Base-by-base conservation (phyloP, 2,329 filamentous ascomycete genomes). In the Fusarium liriodendri region DNA sequence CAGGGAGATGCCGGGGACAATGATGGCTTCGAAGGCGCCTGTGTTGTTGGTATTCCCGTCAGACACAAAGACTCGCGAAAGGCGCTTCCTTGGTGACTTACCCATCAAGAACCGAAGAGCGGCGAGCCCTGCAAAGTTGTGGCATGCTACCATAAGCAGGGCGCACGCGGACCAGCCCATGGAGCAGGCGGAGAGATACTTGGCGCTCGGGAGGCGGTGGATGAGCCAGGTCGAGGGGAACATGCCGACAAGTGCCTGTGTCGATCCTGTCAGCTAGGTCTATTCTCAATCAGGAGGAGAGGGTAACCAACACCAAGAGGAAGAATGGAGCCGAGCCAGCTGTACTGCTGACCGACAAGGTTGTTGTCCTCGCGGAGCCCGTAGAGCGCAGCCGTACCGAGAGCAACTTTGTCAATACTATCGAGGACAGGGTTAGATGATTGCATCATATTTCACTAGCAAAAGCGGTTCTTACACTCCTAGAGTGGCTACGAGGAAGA, bases 321-420 rank as follows among this genome's bases (percentile, higher is more conserved):
- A 4, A 70, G 35, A 25, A 70, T 67, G 6, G 54, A 62, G 18
- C 67, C 67, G 16, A 67, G 64, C 64, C 67, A 70, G 29, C 64
- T 67, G 52, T 70, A 70, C 29, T 70, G 58, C 27, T 70, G 63
- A 13, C 67, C 67, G 22, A 54, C 18, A 14, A 70, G 64, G 29
- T 52, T 58, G 37, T 62, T 67, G 35, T 70, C 67, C n/a, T 70
- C 59, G 5, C 52, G 37, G 8, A 70, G 57, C 5, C 64, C 64
- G 25, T 70, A 70, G 14, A 70, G 42, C 14, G 63, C 67, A 13
- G 50, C 50, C 14, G 64, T 70, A 2, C 50, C 64, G 5, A 70
- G 59, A 5, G 55, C 54, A 16, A 70, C 67, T 55, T 70, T 70
- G 22, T 70, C 67, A 37, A 70, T 66, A 10, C 61, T 59, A 11